Evolutionary conservation across 2,329 filamentous ascomycete species (phyloP).

Genomic region (Talaromyces amestolkiae): DNA sequence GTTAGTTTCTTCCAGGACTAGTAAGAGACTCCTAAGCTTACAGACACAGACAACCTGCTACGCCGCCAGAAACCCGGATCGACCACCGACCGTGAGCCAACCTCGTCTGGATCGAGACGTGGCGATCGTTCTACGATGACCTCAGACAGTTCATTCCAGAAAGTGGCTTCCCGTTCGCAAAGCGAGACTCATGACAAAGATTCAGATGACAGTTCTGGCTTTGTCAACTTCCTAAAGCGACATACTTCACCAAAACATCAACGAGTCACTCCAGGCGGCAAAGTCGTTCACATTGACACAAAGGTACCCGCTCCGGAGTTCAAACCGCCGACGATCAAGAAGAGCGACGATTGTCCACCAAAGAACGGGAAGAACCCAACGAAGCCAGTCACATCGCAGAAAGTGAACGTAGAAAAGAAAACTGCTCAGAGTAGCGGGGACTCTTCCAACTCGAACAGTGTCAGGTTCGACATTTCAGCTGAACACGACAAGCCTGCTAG

Average conservation of each 20-base stretch:
- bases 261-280: constrained; percentile 49
- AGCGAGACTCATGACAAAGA: constrained; percentile 33
- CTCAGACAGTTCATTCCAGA: constrained; percentile 23
- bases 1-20: constrained; percentile 25
- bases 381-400: constrained; percentile 5
- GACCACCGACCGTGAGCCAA: constrained; percentile 28
- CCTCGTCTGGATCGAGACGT: constrained; percentile 10
- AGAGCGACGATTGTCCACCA: constrained; percentile 18
- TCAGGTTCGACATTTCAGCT: constrained; percentile 5
- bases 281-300: constrained; percentile 48
- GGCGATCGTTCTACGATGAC: constrained; percentile 12
- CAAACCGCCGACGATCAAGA: constrained; percentile 27
- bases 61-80: constrained; percentile 24
- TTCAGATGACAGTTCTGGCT: constrained; percentile 42
- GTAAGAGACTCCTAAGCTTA: neutral
- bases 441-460: constrained; percentile 9
- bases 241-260: constrained; percentile 50
- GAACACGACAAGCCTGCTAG: neutral
- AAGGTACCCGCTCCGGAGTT: constrained; percentile 36
- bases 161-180: constrained; percentile 32
- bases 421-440: neutral
- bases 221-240: constrained; percentile 47
- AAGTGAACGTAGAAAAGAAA: neutral
- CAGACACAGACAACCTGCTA: constrained; percentile 26
- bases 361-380: constrained; percentile 2